These are phyloP conservation scores for Casuarina glauca DNA, from an alignment of 306 rosid species.

Conservation along the genomic window DNA sequence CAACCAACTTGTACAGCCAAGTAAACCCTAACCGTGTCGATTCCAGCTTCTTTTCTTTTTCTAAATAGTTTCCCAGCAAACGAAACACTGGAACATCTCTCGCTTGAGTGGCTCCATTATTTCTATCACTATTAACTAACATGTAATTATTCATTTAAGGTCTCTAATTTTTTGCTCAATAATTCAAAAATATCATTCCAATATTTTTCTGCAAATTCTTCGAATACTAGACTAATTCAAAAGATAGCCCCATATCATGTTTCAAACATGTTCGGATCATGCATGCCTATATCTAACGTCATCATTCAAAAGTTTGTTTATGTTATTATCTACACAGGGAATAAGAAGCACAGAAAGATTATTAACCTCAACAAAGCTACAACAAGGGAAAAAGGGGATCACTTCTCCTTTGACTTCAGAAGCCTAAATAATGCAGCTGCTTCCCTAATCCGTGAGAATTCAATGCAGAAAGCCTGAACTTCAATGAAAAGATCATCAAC, in stretches of 20 bases:
- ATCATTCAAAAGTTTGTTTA: not conserved
- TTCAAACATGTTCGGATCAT: conserved; percentile 11
- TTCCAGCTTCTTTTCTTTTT: not conserved
- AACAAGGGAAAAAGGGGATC: not conserved
- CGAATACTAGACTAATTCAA: not conserved
- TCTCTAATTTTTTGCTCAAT: not conserved
- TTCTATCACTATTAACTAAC: not conserved
- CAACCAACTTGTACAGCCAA: not conserved
- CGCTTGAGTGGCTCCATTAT: not conserved
- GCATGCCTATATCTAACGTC: not conserved
- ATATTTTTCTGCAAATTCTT: not conserved
- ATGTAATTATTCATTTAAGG: not conserved
- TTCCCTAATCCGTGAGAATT: conserved; percentile 90
- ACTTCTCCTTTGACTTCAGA: conserved; percentile 75
- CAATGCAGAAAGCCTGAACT: conserved; percentile 94
- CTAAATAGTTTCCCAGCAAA: not conserved
- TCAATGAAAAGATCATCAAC: conserved; percentile 92
- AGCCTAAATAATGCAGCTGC: conserved; percentile 91
- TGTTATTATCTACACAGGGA: conserved; percentile 8
- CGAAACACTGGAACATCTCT: not conserved
- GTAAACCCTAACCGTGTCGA: not conserved
- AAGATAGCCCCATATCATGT: not conserved
- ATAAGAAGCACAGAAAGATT: not conserved
- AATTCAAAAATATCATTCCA: not conserved
- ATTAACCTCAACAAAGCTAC: not conserved